Percentiles rank a stretch among this genome's conserved stretches.
These are phyloP conservation scores for Coemansia sp. DNA, from an alignment of 192 early-diverging fungal genomes.

Conservation along the genomic window DNA sequence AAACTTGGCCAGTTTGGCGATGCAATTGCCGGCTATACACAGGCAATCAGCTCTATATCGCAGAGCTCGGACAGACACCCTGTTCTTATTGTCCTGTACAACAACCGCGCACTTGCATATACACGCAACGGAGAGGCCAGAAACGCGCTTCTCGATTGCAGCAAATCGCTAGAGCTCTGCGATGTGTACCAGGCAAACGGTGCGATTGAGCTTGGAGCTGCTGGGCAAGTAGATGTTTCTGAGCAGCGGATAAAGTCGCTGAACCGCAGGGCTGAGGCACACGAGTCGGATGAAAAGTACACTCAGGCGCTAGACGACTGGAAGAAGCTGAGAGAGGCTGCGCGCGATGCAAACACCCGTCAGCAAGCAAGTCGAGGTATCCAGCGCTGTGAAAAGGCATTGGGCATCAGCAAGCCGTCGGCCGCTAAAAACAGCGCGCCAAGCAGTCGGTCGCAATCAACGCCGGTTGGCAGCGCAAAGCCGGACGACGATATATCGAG, in stretches of 20 bases:
- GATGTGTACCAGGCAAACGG: constrained; percentile 34
- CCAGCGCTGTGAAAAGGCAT: constrained; percentile 57
- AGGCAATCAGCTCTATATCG: constrained; percentile 62
- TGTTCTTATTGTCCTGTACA: constrained; percentile 65
- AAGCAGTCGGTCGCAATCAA: neutral
- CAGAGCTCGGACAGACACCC: constrained; percentile 58
- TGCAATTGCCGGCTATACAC: constrained; percentile 70
- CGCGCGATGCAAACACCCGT: constrained; percentile 25
- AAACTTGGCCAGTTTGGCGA: constrained; percentile 89
- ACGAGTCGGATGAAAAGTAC: constrained; percentile 83
- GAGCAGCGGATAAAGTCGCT: constrained; percentile 76
- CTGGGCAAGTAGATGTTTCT: constrained; percentile 29
- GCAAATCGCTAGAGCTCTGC: constrained; percentile 40
- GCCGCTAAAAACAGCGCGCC: neutral
- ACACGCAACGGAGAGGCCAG: constrained; percentile 84
- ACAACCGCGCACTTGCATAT: constrained; percentile 81
- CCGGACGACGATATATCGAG: constrained; percentile 31
- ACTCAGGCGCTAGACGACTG: constrained; percentile 65
- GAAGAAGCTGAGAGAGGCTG: constrained; percentile 44
- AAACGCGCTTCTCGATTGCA: constrained; percentile 71
- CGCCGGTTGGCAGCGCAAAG: constrained; percentile 11
- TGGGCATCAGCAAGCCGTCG: constrained; percentile 37
- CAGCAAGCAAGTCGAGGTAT: constrained; percentile 57
- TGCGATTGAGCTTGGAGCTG: constrained; percentile 17
- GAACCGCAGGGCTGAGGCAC: constrained; percentile 74